A percentile compares a stretch with the other conserved stretches of the same genome.
phyloP scores from a whole-genome alignment of 2,329 filamentous ascomycete species.

The Gaeumannomyces tritici region DNA sequence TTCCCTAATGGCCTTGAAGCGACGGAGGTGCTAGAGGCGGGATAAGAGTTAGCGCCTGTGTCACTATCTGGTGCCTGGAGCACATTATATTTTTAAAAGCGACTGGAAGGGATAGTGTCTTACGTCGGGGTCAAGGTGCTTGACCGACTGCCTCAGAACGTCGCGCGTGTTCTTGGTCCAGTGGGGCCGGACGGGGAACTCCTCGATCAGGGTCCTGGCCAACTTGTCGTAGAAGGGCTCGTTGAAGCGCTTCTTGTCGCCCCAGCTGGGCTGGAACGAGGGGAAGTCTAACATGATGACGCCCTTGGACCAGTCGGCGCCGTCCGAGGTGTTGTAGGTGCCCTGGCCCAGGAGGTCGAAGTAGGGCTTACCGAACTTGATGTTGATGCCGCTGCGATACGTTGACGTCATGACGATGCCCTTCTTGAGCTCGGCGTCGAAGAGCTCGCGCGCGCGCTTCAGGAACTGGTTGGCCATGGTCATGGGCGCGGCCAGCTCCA shows the following conservation, averaged over 20 bases:
- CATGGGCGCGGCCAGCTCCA: constrained; percentile 42
- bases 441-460: constrained; percentile 35
- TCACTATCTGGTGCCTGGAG: not conserved
- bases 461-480: constrained; percentile 38
- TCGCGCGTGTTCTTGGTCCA: constrained; percentile 45
- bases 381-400: constrained; percentile 40
- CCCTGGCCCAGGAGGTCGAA: constrained; percentile 39
- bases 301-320: constrained; percentile 37
- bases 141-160: constrained; percentile 30
- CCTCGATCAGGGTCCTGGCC: constrained; percentile 33
- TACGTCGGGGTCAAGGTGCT: constrained; percentile 36
- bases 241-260: constrained; percentile 36
- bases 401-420: constrained; percentile 37
- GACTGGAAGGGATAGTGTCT: constrained; percentile 7
- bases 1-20: constrained; percentile 37
- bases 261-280: constrained; percentile 31
- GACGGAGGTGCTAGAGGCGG: constrained; percentile 24
- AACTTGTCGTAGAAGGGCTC: constrained; percentile 39
- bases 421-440: constrained; percentile 33
- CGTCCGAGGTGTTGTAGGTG: constrained; percentile 35
- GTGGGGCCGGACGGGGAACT: constrained; percentile 41
- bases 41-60: not conserved
- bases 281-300: constrained; percentile 47
- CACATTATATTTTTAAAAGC: not conserved
- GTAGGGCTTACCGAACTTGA: constrained; percentile 32